These are phyloP conservation scores for Fusarium floridanum DNA, from an alignment of 2,329 filamentous ascomycete genomes.

Conservation along the genomic window DNA sequence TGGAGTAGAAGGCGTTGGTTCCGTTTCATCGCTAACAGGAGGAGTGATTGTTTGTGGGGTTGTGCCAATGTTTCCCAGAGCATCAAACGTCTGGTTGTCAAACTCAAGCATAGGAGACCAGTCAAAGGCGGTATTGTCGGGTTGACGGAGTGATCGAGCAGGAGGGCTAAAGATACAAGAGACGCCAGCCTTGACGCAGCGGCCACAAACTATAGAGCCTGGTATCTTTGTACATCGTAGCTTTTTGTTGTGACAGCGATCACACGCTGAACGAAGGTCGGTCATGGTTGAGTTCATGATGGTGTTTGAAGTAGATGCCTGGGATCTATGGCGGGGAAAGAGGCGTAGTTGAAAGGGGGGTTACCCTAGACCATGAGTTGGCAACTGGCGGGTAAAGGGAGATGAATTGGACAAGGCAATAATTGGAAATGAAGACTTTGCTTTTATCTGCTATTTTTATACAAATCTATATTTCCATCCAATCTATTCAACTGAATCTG, in stretches of 20 bases:
- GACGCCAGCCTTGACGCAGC: constrained; percentile 57
- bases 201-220: constrained; percentile 53
- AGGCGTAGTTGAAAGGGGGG: not conserved
- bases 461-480: not conserved
- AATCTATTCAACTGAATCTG: not conserved
- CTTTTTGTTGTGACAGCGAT: constrained; percentile 63
- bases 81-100: constrained; percentile 12
- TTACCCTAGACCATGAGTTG: not conserved
- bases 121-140: constrained; percentile 30
- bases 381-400: not conserved
- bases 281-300: constrained; percentile 21
- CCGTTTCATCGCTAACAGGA: constrained; percentile 19
- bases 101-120: constrained; percentile 38
- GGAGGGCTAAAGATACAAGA: constrained; percentile 60
- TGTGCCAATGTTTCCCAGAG: not conserved
- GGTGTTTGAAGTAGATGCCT: not conserved
- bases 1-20: not conserved
- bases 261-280: constrained; percentile 54
- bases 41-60: constrained; percentile 12
- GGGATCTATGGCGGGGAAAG: not conserved
- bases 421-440: not conserved
- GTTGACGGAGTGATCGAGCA: constrained; percentile 38
- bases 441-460: not conserved
- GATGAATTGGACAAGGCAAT: not conserved
- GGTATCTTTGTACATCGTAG: constrained; percentile 58